Evolutionary conservation across 2,329 filamentous ascomycete genomes (phyloP), one percentile per base, ranked within the genome.

Genomic region (Arachnomyces sp.): DNA sequence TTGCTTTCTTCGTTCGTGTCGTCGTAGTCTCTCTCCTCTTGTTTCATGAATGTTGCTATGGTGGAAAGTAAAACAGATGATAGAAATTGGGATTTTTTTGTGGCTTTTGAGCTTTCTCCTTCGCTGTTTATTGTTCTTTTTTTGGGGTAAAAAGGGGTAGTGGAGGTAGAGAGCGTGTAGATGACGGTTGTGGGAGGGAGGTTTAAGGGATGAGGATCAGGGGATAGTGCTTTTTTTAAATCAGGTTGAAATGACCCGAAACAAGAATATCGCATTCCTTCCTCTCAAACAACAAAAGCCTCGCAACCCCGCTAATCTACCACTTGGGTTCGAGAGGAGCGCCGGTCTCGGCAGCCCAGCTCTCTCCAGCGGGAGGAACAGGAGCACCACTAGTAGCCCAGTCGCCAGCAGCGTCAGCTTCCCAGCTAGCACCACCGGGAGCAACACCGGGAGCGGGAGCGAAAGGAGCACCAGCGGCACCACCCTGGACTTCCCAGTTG

Each of bases 401-500:
- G 57, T 76, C 72, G 51, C 57, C 68, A 42, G 49, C 51, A 52
- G 63, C 67, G 45, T 68, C 70, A 56, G 70, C 70, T 69, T 80
- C 81, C 74, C 82, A 82, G 61, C 68, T 72, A 56, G 77, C 70
- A 53, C 72, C 70, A 55, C 75, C 72, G 52, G 59, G 69, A 51
- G 71, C 77, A 53, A 75, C 78, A 66, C 79, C 77, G 62, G 80
- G 75, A 62, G 78, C 73, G 60, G 84, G 80, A 59, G 79, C 75
- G 60, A 77, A 73, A 54, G 78, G 73, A 55, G 78, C 74, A 59
- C 71, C 75, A 55, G 83, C 80, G 59, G 73, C 75, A 49, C 72
- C 74, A 55, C 78, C 75, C 50, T 57, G 56, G 59, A 86, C 81
- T 65, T 95, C 89, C 88, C 90, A 95, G 72, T 95, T 89, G 58